A percentile compares a stretch with the other conserved stretches of the same genome.
phyloP scores from a whole-genome alignment of 805 yeast genomes.

The Kluyveromyces siamensis region DNA sequence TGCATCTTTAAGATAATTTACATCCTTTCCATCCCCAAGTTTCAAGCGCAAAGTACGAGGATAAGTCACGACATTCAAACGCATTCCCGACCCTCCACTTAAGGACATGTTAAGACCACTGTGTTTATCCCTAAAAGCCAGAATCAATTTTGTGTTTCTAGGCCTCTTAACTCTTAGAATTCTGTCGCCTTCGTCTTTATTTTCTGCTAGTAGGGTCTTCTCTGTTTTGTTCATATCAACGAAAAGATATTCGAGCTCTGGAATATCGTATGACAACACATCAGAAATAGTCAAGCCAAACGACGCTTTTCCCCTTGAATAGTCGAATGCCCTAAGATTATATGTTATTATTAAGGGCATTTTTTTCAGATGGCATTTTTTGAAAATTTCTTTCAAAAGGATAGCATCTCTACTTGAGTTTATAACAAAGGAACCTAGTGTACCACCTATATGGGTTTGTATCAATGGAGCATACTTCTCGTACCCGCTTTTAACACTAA shows the following conservation, averaged over 20 bases:
- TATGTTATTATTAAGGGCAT: slow-evolving; percentile 42
- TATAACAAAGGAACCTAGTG: slow-evolving; percentile 60
- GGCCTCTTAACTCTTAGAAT: slow-evolving; percentile 29
- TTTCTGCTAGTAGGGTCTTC: slow-evolving; percentile 41
- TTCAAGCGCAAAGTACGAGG: slow-evolving; percentile 16
- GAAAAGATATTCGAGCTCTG: slow-evolving; percentile 47
- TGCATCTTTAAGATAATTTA: slow-evolving; percentile 13
- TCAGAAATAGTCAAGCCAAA: slow-evolving; percentile 45
- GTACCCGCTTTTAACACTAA: slow-evolving; percentile 47
- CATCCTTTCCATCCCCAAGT: slow-evolving; percentile 14
- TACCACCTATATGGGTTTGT: slow-evolving; percentile 43
- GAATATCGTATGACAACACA: slow-evolving; percentile 46
- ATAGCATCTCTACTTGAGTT: slow-evolving; percentile 51
- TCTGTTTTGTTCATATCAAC: slow-evolving; percentile 61
- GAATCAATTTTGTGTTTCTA: slow-evolving; percentile 34
- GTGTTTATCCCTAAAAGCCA: slow-evolving; percentile 33
- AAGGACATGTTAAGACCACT: slow-evolving; percentile 39
- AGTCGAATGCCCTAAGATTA: slow-evolving; percentile 36
- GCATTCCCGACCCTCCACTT: slow-evolving; percentile 34
- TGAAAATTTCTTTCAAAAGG: slow-evolving; percentile 30
- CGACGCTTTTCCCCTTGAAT: slow-evolving; percentile 35
- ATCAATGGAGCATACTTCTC: slow-evolving; percentile 50
- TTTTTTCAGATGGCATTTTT: slow-evolving; percentile 24
- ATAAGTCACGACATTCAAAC: slow-evolving; percentile 47
- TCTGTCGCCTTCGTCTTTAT: slow-evolving; percentile 42